phyloP scores from a whole-genome alignment of 495 filamentous ascomycete genomes.

The Tricharina praecox region DNA sequence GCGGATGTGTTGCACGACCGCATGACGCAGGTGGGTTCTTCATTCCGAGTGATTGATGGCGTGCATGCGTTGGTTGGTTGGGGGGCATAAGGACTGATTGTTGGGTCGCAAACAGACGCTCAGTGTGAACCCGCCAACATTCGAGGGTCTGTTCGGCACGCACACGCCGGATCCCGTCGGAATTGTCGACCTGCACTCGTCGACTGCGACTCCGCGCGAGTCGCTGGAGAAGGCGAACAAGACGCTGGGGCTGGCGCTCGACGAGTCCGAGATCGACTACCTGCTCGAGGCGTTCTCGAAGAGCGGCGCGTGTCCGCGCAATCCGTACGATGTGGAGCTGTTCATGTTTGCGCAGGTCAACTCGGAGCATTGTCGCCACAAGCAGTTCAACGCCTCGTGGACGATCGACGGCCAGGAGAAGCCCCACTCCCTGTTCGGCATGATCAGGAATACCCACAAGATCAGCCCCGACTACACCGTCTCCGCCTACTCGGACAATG shows the following conservation, averaged over 20 bases:
- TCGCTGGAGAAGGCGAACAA: slow-evolving; percentile 69
- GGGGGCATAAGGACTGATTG: not conserved
- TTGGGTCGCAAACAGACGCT: slow-evolving; percentile 37
- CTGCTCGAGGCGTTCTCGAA: slow-evolving; percentile 66
- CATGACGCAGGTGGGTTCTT: slow-evolving; percentile 48
- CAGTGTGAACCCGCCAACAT: slow-evolving; percentile 44
- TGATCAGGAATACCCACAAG: slow-evolving; percentile 90
- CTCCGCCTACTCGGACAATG: slow-evolving; percentile 95
- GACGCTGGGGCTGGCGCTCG: slow-evolving; percentile 65
- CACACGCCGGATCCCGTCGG: slow-evolving; percentile 51
- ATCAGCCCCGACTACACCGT: slow-evolving; percentile 59
- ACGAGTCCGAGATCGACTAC: slow-evolving; percentile 84
- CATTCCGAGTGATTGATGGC: too few relatives aligned
- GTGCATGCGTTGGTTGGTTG: too few relatives aligned
- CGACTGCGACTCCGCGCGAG: slow-evolving; percentile 43
- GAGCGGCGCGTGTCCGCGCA: slow-evolving; percentile 46
- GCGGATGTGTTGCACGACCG: slow-evolving; percentile 67
- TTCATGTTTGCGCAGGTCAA: slow-evolving; percentile 99
- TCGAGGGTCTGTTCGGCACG: slow-evolving; percentile 62
- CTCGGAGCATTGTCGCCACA: slow-evolving; percentile 58
- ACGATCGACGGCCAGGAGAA: slow-evolving; percentile 81
- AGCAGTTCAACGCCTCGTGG: slow-evolving; percentile 93
- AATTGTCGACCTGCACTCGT: slow-evolving; percentile 50
- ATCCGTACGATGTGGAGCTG: slow-evolving; percentile 79
- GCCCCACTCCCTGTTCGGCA: slow-evolving; percentile 65